These are phyloP conservation scores for Nigrospora oryzae DNA, from an alignment of 2,329 filamentous ascomycete species.

Conservation along the genomic window DNA sequence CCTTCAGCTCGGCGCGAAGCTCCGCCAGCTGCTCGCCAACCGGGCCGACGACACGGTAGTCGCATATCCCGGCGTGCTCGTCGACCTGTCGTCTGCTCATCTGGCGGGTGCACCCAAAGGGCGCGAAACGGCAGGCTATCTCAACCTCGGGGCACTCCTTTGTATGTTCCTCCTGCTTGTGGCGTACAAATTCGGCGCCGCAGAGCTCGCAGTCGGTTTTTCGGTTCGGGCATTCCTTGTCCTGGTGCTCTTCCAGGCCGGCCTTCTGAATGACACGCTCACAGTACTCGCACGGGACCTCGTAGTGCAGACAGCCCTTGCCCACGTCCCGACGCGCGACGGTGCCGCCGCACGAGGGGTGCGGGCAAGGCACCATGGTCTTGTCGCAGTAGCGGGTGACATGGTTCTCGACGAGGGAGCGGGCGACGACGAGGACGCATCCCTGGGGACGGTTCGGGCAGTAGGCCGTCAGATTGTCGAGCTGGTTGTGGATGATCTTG, in stretches of 20 bases:
- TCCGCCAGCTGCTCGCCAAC: constrained; percentile 37
- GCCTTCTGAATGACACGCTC: constrained; percentile 36
- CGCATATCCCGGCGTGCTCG: constrained; percentile 38
- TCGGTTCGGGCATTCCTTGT: constrained; percentile 33
- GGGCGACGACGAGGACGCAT: constrained; percentile 40
- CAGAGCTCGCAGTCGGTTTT: constrained; percentile 43
- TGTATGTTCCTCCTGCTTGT: constrained; percentile 37
- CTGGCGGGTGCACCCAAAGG: constrained; percentile 38
- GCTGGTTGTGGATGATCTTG: constrained; percentile 48
- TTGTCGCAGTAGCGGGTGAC: constrained; percentile 48
- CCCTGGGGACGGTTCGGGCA: constrained; percentile 46
- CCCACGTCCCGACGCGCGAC: constrained; percentile 41
- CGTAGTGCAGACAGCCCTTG: constrained; percentile 47
- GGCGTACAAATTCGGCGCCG: constrained; percentile 31
- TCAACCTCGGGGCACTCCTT: constrained; percentile 35
- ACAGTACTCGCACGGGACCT: constrained; percentile 46
- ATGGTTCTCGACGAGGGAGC: constrained; percentile 48
- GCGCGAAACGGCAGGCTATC: constrained; percentile 35
- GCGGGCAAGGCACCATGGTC: constrained; percentile 47
- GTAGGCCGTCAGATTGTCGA: constrained; percentile 49
- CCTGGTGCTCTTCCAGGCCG: constrained; percentile 35
- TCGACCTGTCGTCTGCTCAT: constrained; percentile 29
- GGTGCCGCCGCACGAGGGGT: constrained; percentile 39
- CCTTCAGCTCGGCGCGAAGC: constrained; percentile 39
- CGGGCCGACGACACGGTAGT: constrained; percentile 43